Base-by-base conservation (phyloP, 352 stramenopile species). In the Phytophthora pisi region DNA sequence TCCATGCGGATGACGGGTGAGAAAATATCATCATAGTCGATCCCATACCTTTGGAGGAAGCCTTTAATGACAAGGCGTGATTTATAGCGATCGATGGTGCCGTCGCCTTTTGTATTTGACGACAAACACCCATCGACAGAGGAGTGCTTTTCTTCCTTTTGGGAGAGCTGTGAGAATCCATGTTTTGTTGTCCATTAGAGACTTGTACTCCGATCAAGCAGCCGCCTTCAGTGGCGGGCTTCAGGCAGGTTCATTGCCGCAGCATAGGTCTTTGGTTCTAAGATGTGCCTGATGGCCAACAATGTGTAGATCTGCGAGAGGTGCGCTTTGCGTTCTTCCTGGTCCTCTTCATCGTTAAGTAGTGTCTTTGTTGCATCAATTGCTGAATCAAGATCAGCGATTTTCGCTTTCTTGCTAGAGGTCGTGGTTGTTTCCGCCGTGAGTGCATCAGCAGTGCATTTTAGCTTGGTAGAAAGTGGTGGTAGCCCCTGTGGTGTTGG, bases 71-170 rank as follows among this genome's bases (percentile, higher is more conserved):
- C 8, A 10, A 65, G n/a, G 8, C 60, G 50, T 0, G 60, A 38
- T 53, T 66, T 66, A 23, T 23, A 59, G 53, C 10, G 60, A 28
- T 67, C 60, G 31, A 67, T 67, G 28, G 15, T 23, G 51, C 60
- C 60, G 43, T 67, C 26, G 20, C 40, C 51, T n/a, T 38, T 60
- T 67, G 60, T 51, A 61, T 50, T 67, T 67, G 20, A 67, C 51
- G 23, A 67, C 40, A 56, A 54, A 67, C 31, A 61, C 51, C 42
- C 51, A 61, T 26, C 51, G 51, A 30, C 26, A 30, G 26, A 45
- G 15, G 2, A 45, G 38, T 7, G 38, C 2, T 45, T 8, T 45
- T 8, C 38, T 13, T 45, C 38, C 38, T n/a, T 45, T 45, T 45
- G 38, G 38, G 5, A 20, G 38, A 8, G 15, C 16, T 16, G 15